These are phyloP conservation scores for Amylostereum areolatum DNA, from an alignment of 1,284 basidiomycete species.

Conservation along the genomic window DNA sequence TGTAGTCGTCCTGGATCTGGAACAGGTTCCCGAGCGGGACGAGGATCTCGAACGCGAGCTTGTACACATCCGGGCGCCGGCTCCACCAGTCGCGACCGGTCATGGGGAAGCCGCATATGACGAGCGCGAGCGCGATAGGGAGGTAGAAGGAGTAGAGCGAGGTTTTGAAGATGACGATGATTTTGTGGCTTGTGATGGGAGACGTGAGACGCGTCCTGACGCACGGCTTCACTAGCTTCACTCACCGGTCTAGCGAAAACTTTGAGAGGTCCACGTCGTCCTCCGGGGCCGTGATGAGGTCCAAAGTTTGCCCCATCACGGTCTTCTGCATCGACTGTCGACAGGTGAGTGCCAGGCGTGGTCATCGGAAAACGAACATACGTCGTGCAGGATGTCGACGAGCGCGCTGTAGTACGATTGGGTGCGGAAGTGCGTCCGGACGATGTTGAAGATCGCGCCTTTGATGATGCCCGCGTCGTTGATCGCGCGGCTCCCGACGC, in stretches of 20 bases:
- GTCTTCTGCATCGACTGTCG: slow-evolving; percentile 83
- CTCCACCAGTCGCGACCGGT: slow-evolving; percentile 33
- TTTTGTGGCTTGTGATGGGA: slow-evolving; percentile 61
- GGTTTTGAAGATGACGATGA: slow-evolving; percentile 97
- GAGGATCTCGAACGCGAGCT: slow-evolving; percentile 78
- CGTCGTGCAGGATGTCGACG: slow-evolving; percentile 88
- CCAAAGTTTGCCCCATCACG: slow-evolving; percentile 93
- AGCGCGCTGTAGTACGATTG: slow-evolving; percentile 86
- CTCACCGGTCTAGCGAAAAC: slow-evolving; percentile 80
- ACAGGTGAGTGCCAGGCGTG: not conserved
- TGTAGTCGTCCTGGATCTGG: slow-evolving; percentile 97
- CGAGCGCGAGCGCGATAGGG: slow-evolving; percentile 92
- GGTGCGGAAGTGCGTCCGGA: slow-evolving; percentile 86
- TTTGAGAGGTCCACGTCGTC: slow-evolving; percentile 81
- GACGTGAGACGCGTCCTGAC: not conserved
- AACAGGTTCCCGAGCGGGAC: slow-evolving; percentile 96
- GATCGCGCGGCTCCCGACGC: slow-evolving; percentile 85
- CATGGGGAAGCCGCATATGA: slow-evolving; percentile 67
- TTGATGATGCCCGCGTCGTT: slow-evolving; percentile 98
- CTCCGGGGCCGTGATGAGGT: slow-evolving; percentile 93
- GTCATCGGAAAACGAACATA: slow-evolving; percentile 24
- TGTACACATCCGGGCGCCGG: slow-evolving; percentile 56
- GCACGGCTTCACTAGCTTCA: slow-evolving; percentile 5
- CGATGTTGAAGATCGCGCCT: slow-evolving; percentile 84
- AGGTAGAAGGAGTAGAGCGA: slow-evolving; percentile 99